Evolutionary conservation across 1,284 basidiomycete species (phyloP).

Genomic region (Phlebopus sp.): DNA sequence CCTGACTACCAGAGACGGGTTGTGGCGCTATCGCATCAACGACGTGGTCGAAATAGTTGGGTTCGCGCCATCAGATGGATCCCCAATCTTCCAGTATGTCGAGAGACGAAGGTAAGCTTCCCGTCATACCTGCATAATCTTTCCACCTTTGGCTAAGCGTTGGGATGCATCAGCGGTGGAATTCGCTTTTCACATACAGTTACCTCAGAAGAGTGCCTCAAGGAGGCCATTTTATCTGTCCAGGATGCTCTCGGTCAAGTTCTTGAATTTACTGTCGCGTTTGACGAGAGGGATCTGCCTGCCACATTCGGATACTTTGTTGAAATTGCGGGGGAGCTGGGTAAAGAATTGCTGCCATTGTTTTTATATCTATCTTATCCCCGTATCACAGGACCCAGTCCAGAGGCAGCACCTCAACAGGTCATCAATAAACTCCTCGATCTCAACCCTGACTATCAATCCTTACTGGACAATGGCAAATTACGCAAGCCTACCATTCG

Average conservation of each 20-base stretch:
- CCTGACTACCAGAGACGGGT: slow-evolving; percentile 17
- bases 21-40: slow-evolving; percentile 25
- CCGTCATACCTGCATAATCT: not conserved
- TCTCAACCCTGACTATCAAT: slow-evolving; percentile 1
- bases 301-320: slow-evolving; percentile 20
- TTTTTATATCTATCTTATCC: too few relatives aligned
- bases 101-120: too few relatives aligned
- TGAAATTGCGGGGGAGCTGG: slow-evolving; percentile 9
- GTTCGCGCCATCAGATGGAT: slow-evolving; percentile 19
- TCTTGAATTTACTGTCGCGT: slow-evolving; percentile 18
- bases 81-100: slow-evolving; percentile 17
- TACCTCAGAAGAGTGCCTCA: not conserved
- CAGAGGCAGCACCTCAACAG: not conserved
- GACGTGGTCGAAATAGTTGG: slow-evolving; percentile 24
- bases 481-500: slow-evolving; percentile 15
- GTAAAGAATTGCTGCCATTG: not conserved
- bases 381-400: slow-evolving; percentile 2
- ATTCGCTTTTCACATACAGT: not conserved
- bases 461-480: not conserved
- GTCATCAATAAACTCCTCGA: slow-evolving; percentile 7
- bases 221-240: not conserved
- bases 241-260: not conserved
- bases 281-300: slow-evolving; percentile 14
- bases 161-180: too few relatives aligned
- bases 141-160: not conserved